Evolutionary conservation across 2,329 filamentous ascomycete species (phyloP), one percentile per base, ranked within the genome.

Genomic region (Penicillium sp.): DNA sequence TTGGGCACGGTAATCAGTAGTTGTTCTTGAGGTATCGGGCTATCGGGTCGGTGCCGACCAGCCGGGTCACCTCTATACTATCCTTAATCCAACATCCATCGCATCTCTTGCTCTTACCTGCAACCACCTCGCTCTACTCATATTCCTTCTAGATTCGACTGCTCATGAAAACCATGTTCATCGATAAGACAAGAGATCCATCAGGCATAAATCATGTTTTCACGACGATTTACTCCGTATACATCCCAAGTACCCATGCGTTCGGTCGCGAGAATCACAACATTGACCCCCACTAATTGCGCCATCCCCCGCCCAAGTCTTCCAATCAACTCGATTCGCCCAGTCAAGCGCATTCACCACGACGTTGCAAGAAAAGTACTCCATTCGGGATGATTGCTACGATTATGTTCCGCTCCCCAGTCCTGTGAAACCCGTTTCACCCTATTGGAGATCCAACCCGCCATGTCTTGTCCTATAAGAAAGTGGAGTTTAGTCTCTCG

Each of bases 271-370:
- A 7, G 30, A 57, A 70, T 69, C 68, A 69, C 68, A 68, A 68
- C 68, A 70, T 71, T 57, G 11, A 37, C 57, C 69, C 64, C 69
- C 66, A 59, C 65, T 57, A 61, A 73, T 73, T 71, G 70, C 72
- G 72, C 71, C 70, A 73, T 74, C 64, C 22, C 51, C 54, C 49
- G 28, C 37, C 56, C 62, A 55, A 46, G 63, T 60, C 60, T 30
- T 38, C 67, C 61, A 69, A 62, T 64, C 59, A 62, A 58, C 61
- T 30, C 16, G 54, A 48, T 16, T 30, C 26, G 7, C 6, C 42
- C 38, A 53, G 28, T 35, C 30, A 51, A 40, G 35, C 55, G 37
- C 46, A 57, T 2, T 19, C 35, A 7, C 25, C 45, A 30, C 16
- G 11, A 33, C 7, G 13, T 45, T 33, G 37, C 38, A 42, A 22